phyloP scores from a whole-genome alignment of 2,329 filamentous ascomycete species.

The Sarocladiaceae sp. region DNA sequence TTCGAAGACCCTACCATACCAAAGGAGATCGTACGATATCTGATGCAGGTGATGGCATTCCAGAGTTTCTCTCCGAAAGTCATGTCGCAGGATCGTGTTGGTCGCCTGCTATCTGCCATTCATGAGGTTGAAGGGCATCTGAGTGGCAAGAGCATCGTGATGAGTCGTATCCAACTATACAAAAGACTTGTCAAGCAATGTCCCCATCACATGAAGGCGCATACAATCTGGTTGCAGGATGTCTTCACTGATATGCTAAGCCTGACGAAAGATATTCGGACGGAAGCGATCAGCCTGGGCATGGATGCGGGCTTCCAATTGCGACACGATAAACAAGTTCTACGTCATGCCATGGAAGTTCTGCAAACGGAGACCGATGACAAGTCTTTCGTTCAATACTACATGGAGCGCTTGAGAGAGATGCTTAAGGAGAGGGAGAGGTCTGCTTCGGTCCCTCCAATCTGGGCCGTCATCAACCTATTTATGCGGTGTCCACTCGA shows the following conservation, averaged over 20 bases:
- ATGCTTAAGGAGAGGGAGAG: constrained; percentile 58
- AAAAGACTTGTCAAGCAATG: constrained; percentile 68
- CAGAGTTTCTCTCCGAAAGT: constrained; percentile 72
- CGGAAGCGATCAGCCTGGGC: constrained; percentile 67
- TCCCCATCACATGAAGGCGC: constrained; percentile 60
- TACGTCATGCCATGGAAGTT: constrained; percentile 60
- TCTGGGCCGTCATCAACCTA: constrained; percentile 80
- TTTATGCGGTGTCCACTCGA: constrained; percentile 62
- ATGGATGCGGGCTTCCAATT: constrained; percentile 62
- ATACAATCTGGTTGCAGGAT: constrained; percentile 75
- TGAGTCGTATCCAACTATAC: constrained; percentile 73
- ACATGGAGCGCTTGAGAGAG: constrained; percentile 57
- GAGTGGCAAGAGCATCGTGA: constrained; percentile 73
- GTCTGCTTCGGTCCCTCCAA: constrained; percentile 64
- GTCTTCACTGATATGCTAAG: constrained; percentile 78
- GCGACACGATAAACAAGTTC: constrained; percentile 61
- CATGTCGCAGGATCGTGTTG: constrained; percentile 65
- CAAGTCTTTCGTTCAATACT: constrained; percentile 62
- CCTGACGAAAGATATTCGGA: constrained; percentile 67
- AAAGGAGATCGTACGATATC: constrained; percentile 71
- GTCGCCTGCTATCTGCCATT: constrained; percentile 63
- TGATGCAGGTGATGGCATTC: constrained; percentile 73
- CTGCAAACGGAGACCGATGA: constrained; percentile 45
- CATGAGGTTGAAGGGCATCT: constrained; percentile 67
- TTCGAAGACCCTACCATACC: constrained; percentile 63